Conservation (phyloP, 345 rosid genomes). For the Heritiera littoralis region DNA sequence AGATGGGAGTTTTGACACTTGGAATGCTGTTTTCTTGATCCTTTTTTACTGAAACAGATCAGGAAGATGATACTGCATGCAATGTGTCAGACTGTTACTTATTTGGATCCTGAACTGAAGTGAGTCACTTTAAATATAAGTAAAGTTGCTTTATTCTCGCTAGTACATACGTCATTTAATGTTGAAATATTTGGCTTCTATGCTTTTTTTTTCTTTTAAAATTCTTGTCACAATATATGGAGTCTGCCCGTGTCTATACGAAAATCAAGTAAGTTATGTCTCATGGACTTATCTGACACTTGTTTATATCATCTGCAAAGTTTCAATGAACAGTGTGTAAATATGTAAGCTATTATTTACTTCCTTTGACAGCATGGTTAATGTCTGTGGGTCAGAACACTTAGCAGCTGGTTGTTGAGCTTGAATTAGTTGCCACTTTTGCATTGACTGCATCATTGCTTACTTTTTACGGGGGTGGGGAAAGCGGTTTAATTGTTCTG, state of each 20-base stretch:
- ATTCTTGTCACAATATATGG: background rate
- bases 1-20: background rate
- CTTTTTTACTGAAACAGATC: constrained; percentile 34
- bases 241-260: background rate
- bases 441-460: no score
- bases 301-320: background rate
- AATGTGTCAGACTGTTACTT: constrained; percentile 26
- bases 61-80: constrained; percentile 53
- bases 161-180: background rate
- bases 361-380: background rate
- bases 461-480: no score
- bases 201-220: no score
- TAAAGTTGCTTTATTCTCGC: background rate
- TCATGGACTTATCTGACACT: no score
- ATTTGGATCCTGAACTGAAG: constrained; percentile 11
- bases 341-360: background rate
- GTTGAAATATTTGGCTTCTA: no score
- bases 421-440: background rate
- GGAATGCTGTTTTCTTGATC: background rate
- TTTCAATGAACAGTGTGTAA: background rate
- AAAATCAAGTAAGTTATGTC: no score
- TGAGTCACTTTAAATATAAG: background rate
- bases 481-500: no score
- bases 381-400: background rate
- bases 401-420: background rate